phyloP scores from a whole-genome alignment of 345 rosid species.

The Populus alba region DNA sequence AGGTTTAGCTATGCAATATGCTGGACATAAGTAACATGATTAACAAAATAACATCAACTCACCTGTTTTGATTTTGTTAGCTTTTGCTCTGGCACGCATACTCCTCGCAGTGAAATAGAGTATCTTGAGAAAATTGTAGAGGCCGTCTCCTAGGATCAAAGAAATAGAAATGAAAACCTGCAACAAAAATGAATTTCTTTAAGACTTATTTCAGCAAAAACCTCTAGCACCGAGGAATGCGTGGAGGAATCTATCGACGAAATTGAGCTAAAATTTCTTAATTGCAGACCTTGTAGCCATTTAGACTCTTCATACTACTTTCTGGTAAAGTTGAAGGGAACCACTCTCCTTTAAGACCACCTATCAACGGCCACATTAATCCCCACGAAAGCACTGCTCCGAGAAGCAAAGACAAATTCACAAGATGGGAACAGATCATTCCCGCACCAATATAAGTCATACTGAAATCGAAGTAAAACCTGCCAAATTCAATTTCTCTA shows the following conservation, averaged over 20 bases:
- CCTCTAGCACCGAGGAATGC: too few species aligned
- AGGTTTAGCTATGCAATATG: neutral
- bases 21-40: neutral
- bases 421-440: slow-evolving; percentile 92
- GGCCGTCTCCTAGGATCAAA: slow-evolving; percentile 83
- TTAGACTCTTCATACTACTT: slow-evolving; percentile 84
- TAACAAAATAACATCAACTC: neutral
- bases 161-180: slow-evolving; percentile 88
- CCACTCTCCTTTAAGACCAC: slow-evolving; percentile 69
- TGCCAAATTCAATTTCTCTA: slow-evolving; percentile 34
- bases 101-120: slow-evolving; percentile 49
- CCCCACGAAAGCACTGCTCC: slow-evolving; percentile 95
- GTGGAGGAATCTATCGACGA: neutral
- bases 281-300: slow-evolving; percentile 71
- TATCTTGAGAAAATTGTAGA: slow-evolving; percentile 85
- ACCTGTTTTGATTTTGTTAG: slow-evolving; percentile 40
- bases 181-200: neutral
- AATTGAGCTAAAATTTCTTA: neutral
- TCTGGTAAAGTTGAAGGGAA: slow-evolving; percentile 46
- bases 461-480: slow-evolving; percentile 89
- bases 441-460: slow-evolving; percentile 91
- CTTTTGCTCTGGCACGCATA: slow-evolving; percentile 39
- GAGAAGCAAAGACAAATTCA: slow-evolving; percentile 79
- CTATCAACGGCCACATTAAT: slow-evolving; percentile 89
- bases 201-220: neutral